phyloP scores from a whole-genome alignment of 164 flowering plant genomes.

The Stephania japonica region DNA sequence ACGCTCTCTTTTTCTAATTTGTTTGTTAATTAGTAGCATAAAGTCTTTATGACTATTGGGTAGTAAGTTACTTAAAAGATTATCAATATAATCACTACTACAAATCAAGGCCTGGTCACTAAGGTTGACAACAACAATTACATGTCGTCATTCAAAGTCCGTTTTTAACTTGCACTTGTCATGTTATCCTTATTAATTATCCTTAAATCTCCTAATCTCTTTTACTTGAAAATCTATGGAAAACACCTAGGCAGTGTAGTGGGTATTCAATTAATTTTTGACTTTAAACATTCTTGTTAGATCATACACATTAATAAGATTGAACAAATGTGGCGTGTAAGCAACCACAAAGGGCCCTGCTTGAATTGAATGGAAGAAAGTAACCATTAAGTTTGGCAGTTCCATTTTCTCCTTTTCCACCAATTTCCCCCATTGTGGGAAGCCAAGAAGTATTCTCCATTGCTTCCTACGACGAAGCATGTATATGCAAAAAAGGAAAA shows the following conservation, averaged over 20 bases:
- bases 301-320: neutral
- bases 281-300: neutral
- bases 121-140: neutral
- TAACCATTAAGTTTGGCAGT: neutral
- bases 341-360: neutral
- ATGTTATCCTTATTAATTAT: neutral
- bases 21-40: neutral
- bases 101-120: neutral
- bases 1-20: neutral
- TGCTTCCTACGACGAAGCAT: neutral
- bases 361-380: neutral
- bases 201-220: neutral
- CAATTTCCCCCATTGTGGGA: neutral
- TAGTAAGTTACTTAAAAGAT: too few relatives aligned
- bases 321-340: neutral
- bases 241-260: neutral
- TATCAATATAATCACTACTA: neutral
- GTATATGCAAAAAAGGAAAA: neutral
- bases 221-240: neutral
- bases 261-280: neutral
- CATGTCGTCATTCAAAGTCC: neutral
- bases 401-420: neutral
- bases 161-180: neutral
- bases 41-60: too few relatives aligned
- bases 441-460: neutral